phyloP scores from a whole-genome alignment of 2,329 filamentous ascomycete species.

The Sarocladium oryzae region DNA sequence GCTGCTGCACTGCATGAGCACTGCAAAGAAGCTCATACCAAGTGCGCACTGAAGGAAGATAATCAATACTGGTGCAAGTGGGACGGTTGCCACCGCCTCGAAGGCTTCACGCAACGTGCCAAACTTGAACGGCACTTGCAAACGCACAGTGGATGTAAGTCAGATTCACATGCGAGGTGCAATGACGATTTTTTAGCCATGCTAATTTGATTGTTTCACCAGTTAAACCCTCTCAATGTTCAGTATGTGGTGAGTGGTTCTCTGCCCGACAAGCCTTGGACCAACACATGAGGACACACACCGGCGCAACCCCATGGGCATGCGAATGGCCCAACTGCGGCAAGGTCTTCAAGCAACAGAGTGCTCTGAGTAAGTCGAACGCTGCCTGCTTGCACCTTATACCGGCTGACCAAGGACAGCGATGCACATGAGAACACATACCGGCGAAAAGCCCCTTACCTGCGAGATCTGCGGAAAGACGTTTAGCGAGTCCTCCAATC shows the following conservation, averaged over 20 bases:
- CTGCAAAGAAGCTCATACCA: slow-evolving; percentile 44
- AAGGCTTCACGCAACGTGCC: slow-evolving; percentile 51
- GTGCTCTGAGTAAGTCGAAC: slow-evolving; percentile 50
- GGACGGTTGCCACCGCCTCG: slow-evolving; percentile 47
- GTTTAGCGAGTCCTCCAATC: slow-evolving; percentile 60
- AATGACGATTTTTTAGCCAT: no score
- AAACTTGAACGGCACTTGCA: slow-evolving; percentile 61
- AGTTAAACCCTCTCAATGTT: slow-evolving; percentile 56
- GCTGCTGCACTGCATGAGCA: slow-evolving; percentile 49
- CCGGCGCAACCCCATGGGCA: slow-evolving; percentile 56
- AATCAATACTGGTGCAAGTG: slow-evolving; percentile 41
- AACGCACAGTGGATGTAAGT: slow-evolving; percentile 58
- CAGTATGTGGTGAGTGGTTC: slow-evolving; percentile 49
- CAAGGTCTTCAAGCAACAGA: slow-evolving; percentile 60
- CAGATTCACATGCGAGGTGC: not conserved
- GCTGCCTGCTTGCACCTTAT: not conserved
- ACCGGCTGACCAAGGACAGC: slow-evolving; percentile 24
- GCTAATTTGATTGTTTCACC: no score
- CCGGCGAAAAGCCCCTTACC: slow-evolving; percentile 54
- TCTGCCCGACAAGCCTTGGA: slow-evolving; percentile 62
- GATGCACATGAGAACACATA: slow-evolving; percentile 63
- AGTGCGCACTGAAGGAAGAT: slow-evolving; percentile 32
- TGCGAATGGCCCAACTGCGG: slow-evolving; percentile 45
- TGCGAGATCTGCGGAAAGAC: slow-evolving; percentile 52
- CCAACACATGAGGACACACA: slow-evolving; percentile 62